These are phyloP conservation scores for Colletotrichum scovillei DNA, from an alignment of 2,329 filamentous ascomycete species.

Conservation along the genomic window DNA sequence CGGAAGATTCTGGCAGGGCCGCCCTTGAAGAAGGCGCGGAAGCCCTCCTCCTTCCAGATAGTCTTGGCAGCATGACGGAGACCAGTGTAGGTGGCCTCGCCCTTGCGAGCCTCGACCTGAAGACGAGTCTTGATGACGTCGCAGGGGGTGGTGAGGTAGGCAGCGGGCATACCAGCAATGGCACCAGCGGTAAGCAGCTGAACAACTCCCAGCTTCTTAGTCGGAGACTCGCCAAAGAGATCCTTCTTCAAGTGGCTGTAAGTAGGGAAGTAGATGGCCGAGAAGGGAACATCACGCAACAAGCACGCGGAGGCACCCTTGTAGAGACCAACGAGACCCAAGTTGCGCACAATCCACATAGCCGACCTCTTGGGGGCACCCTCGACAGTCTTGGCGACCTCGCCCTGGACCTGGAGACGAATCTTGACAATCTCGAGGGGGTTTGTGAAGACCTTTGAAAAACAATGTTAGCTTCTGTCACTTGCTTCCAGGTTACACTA, in stretches of 20 bases:
- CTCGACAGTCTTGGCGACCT: slow-evolving; percentile 88
- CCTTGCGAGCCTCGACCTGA: slow-evolving; percentile 97
- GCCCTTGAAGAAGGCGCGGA: slow-evolving; percentile 98
- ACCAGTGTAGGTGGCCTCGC: slow-evolving; percentile 87
- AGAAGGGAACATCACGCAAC: slow-evolving; percentile 96
- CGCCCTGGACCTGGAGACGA: slow-evolving; percentile 95
- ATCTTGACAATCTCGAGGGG: slow-evolving; percentile 99
- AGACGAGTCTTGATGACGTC: slow-evolving; percentile 99
- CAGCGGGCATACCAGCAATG: slow-evolving; percentile 91
- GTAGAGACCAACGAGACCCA: slow-evolving; percentile 94
- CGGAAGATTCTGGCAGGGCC: slow-evolving; percentile 94
- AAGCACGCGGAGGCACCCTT: slow-evolving; percentile 96
- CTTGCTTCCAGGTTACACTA: background rate
- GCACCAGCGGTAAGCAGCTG: slow-evolving; percentile 95
- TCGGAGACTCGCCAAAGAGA: slow-evolving; percentile 88
- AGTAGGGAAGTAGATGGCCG: slow-evolving; percentile 97
- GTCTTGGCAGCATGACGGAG: slow-evolving; percentile 87
- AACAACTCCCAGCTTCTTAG: slow-evolving; percentile 88
- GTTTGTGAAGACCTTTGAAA: slow-evolving; percentile 87
- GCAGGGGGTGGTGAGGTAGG: slow-evolving; percentile 95
- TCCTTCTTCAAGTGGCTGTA: slow-evolving; percentile 96
- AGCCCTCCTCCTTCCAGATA: slow-evolving; percentile 90
- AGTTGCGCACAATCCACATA: slow-evolving; percentile 96
- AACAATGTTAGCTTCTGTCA: slow-evolving; percentile 26
- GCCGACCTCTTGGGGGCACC: slow-evolving; percentile 88